These are phyloP conservation scores for Cercospora janseana DNA, from an alignment of 2,329 filamentous ascomycete genomes.

Conservation along the genomic window DNA sequence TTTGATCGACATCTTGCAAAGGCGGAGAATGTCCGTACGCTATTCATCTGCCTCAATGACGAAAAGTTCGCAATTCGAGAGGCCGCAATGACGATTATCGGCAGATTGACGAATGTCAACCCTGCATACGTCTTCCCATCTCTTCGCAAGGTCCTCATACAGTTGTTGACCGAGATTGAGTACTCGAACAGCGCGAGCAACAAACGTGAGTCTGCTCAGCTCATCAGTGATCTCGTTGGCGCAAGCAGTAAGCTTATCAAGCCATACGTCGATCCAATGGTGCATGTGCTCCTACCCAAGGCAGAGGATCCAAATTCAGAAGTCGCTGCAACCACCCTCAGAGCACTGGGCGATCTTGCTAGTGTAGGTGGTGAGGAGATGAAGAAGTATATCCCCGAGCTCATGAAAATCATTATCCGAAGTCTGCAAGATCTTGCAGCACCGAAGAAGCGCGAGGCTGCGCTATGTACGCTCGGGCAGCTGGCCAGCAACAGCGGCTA, in stretches of 20 bases:
- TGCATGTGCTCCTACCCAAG: constrained; percentile 89
- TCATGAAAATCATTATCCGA: constrained; percentile 94
- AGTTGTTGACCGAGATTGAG: constrained; percentile 92
- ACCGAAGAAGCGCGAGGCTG: constrained; percentile 83
- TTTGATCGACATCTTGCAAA: constrained; percentile 97
- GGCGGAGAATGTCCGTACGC: constrained; percentile 91
- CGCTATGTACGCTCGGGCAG: constrained; percentile 84
- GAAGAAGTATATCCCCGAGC: constrained; percentile 80
- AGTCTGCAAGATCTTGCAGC: constrained; percentile 93
- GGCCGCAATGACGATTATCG: constrained; percentile 93
- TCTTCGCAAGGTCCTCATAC: constrained; percentile 88
- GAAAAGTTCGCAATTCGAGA: constrained; percentile 90
- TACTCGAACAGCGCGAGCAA: constrained; percentile 92
- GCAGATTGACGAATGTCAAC: constrained; percentile 83
- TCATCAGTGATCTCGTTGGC: constrained; percentile 87
- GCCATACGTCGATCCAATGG: constrained; percentile 95
- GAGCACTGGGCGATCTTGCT: constrained; percentile 89
- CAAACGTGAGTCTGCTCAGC: constrained; percentile 92
- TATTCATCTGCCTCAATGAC: constrained; percentile 95
- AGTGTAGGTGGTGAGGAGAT: constrained; percentile 93
- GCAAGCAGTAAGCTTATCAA: constrained; percentile 92
- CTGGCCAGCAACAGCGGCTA: constrained; percentile 95
- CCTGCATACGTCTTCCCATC: constrained; percentile 98
- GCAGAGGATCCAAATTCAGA: constrained; percentile 79
- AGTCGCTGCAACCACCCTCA: constrained; percentile 91